These are phyloP conservation scores for Choanephora cucurbitarum DNA, from an alignment of 371 early-diverging fungal genomes.

Conservation along the genomic window DNA sequence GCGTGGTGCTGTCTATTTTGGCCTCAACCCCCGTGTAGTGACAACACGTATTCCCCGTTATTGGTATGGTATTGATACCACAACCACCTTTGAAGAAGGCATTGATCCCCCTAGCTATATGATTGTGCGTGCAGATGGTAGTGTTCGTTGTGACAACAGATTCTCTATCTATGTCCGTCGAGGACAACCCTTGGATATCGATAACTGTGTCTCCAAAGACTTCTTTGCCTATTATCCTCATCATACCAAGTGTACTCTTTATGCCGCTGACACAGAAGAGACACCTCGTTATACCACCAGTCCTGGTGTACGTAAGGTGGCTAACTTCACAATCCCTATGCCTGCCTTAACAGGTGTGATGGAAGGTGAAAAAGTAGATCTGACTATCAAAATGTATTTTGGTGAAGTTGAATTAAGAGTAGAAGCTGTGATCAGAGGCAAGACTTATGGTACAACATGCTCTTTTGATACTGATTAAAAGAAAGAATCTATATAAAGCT, in stretches of 20 bases:
- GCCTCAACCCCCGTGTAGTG: slow-evolving; percentile 56
- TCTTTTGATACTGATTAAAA: slow-evolving; percentile 47
- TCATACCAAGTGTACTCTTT: slow-evolving; percentile 55
- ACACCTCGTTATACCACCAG: slow-evolving; percentile 53
- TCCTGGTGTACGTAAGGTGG: slow-evolving; percentile 53
- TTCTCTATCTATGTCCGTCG: slow-evolving; percentile 52
- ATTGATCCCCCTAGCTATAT: slow-evolving; percentile 54
- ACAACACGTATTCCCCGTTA: slow-evolving; percentile 63
- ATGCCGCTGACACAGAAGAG: slow-evolving; percentile 54
- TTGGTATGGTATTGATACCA: slow-evolving; percentile 67
- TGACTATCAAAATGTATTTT: slow-evolving; percentile 40
- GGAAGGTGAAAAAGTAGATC: slow-evolving; percentile 56
- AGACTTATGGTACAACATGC: slow-evolving; percentile 53
- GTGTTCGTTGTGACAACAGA: slow-evolving; percentile 52
- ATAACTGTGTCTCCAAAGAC: slow-evolving; percentile 36
- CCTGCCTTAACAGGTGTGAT: slow-evolving; percentile 52
- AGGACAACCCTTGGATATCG: slow-evolving; percentile 43
- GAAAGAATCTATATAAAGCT: neutral
- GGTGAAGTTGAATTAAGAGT: slow-evolving; percentile 57
- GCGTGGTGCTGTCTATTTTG: slow-evolving; percentile 61
- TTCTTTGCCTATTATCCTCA: slow-evolving; percentile 55
- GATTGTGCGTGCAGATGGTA: slow-evolving; percentile 52
- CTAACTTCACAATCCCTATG: slow-evolving; percentile 59
- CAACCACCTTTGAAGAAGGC: slow-evolving; percentile 58
- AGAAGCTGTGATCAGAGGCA: slow-evolving; percentile 54